Conservation (phyloP, 2,329 filamentous ascomycete species). For the Fusarium phyllophilum region DNA sequence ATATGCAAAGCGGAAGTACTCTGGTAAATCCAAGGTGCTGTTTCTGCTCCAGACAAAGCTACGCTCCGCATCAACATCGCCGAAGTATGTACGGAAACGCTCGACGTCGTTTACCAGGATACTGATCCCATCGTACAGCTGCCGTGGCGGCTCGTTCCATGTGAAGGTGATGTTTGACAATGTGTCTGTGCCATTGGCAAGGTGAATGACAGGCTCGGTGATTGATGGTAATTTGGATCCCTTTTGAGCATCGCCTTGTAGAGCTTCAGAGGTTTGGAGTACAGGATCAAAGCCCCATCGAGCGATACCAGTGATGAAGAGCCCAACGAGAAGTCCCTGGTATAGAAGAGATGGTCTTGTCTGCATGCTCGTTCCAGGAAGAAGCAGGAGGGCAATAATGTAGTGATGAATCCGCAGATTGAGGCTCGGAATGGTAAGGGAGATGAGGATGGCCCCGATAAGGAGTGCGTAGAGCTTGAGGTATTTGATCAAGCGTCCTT, state of each 20-base stretch:
- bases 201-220: slow-evolving; percentile 57
- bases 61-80: slow-evolving; percentile 57
- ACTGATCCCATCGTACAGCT: slow-evolving; percentile 77
- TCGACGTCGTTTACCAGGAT: slow-evolving; percentile 89
- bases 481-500: slow-evolving; percentile 81
- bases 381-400: slow-evolving; percentile 84
- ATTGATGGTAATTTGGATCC: slow-evolving; percentile 70
- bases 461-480: slow-evolving; percentile 81
- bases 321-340: slow-evolving; percentile 87
- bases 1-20: slow-evolving; percentile 83
- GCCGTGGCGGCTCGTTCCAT: slow-evolving; percentile 58
- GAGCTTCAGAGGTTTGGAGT: slow-evolving; percentile 79
- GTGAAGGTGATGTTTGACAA: slow-evolving; percentile 74
- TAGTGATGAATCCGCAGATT: slow-evolving; percentile 95
- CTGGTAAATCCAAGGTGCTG: slow-evolving; percentile 58
- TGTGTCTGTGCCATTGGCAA: slow-evolving; percentile 49
- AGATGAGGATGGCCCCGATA: slow-evolving; percentile 71
- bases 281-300: slow-evolving; percentile 94
- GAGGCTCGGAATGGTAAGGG: slow-evolving; percentile 78
- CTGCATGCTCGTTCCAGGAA: slow-evolving; percentile 89
- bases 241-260: slow-evolving; percentile 75
- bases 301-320: slow-evolving; percentile 91
- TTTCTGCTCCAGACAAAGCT: slow-evolving; percentile 70
- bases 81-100: slow-evolving; percentile 77
- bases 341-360: slow-evolving; percentile 86